Evolutionary conservation across 768 basidiomycete genomes (phyloP).

Genomic region (Kwoniella dendrophila): DNA sequence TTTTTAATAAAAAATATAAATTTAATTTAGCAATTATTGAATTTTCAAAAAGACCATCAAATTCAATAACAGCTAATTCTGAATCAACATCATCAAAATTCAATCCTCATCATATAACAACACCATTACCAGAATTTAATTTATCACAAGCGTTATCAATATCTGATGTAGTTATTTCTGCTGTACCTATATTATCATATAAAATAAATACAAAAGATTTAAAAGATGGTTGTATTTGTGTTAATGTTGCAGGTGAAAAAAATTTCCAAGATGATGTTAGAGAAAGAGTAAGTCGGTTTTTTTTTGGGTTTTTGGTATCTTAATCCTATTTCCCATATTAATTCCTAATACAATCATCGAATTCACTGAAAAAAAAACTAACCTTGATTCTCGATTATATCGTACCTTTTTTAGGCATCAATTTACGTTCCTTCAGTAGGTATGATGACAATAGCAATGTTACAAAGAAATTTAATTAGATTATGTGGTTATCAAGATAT

Average conservation of each 20-base stretch:
- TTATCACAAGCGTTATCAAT: slow-evolving; percentile 78
- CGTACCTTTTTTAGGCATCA: slow-evolving; percentile 68
- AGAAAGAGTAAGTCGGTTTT: slow-evolving; percentile 68
- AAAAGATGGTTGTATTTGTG: slow-evolving; percentile 89
- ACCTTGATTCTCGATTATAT: neutral
- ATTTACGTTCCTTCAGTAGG: slow-evolving; percentile 96
- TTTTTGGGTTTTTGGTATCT: slow-evolving; percentile 5
- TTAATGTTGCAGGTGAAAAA: slow-evolving; percentile 93
- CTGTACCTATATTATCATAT: slow-evolving; percentile 81
- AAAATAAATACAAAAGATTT: slow-evolving; percentile 86
- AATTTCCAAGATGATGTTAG: slow-evolving; percentile 93
- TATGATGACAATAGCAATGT: slow-evolving; percentile 95
- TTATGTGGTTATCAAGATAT: slow-evolving; percentile 52
- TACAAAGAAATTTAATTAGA: slow-evolving; percentile 80
- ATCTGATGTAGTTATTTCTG: slow-evolving; percentile 91
- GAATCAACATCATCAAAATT: slow-evolving; percentile 64
- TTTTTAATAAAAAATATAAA: neutral
- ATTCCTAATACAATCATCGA: neutral
- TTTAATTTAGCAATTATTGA: slow-evolving; percentile 74
- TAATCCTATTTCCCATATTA: neutral
- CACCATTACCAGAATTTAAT: slow-evolving; percentile 65
- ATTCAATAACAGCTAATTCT: slow-evolving; percentile 12
- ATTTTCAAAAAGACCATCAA: slow-evolving; percentile 82
- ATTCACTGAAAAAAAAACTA: slow-evolving; percentile 1
- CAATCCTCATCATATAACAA: slow-evolving; percentile 81